These are phyloP conservation scores for Mucor saturninus DNA, from an alignment of 371 early-diverging fungal species.

Conservation along the genomic window DNA sequence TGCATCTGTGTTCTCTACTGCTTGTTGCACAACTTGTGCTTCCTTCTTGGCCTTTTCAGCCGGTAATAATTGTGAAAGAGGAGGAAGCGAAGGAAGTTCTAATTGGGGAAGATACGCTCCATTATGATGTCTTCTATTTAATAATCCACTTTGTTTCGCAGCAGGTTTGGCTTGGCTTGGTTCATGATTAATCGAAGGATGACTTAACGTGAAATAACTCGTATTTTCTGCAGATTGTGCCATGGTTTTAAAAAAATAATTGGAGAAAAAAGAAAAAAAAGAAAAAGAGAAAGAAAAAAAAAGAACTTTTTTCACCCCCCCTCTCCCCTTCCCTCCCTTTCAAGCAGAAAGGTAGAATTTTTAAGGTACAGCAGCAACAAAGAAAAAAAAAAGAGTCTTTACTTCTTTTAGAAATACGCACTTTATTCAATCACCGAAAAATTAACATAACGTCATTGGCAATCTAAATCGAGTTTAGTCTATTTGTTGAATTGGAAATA, in stretches of 20 bases:
- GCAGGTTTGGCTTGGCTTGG: background rate
- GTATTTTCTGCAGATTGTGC: slow-evolving; percentile 3
- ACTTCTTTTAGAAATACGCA: background rate
- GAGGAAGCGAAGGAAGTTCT: slow-evolving; percentile 36
- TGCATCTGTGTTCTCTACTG: background rate
- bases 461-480: background rate
- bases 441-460: background rate
- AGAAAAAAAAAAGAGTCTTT: background rate
- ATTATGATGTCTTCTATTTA: slow-evolving; percentile 29
- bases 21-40: background rate
- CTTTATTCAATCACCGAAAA: no score
- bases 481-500: background rate
- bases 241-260: background rate
- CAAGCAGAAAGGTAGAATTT: background rate
- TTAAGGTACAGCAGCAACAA: slow-evolving; percentile 17
- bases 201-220: slow-evolving; percentile 15
- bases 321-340: no score
- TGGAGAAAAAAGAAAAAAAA: background rate
- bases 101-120: slow-evolving; percentile 25
- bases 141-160: slow-evolving; percentile 20
- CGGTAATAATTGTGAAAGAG: slow-evolving; percentile 33
- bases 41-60: slow-evolving; percentile 8
- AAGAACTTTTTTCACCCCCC: background rate
- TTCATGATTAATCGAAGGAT: slow-evolving; percentile 8
- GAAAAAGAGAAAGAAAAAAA: slow-evolving; percentile 12